These are phyloP conservation scores for Coemansia sp. DNA, from an alignment of 192 early-diverging fungal species.

Conservation along the genomic window DNA sequence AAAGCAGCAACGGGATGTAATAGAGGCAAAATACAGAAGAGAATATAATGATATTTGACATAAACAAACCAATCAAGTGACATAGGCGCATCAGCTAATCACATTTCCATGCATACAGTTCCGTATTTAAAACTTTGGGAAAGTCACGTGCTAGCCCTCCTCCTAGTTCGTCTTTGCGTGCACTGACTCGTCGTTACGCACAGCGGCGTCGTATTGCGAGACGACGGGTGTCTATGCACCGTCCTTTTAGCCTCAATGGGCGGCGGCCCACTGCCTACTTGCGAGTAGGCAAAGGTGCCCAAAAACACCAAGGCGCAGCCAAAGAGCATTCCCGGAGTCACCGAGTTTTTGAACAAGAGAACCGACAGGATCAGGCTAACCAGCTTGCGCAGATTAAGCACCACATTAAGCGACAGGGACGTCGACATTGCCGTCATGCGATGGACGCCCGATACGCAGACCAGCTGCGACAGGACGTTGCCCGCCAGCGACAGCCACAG, in stretches of 20 bases:
- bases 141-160: not conserved
- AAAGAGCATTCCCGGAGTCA: constrained; percentile 61
- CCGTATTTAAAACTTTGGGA: not conserved
- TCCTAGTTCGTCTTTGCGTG: not conserved
- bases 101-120: not conserved
- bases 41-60: not conserved
- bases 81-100: not conserved
- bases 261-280: not conserved
- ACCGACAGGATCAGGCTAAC: constrained; percentile 78
- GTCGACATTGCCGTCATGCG: constrained; percentile 73
- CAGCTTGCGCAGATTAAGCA: constrained; percentile 84
- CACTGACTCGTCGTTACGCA: not conserved
- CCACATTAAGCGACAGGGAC: constrained; percentile 81
- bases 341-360: constrained; percentile 72
- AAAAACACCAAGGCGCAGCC: constrained; percentile 76
- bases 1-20: not conserved
- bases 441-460: constrained; percentile 87
- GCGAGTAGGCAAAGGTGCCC: constrained; percentile 76
- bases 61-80: not conserved
- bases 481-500: constrained; percentile 70
- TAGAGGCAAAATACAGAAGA: not conserved
- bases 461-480: constrained; percentile 82
- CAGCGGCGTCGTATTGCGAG: not conserved
- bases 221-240: not conserved
- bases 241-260: not conserved